Percentiles rank a stretch among this genome's conserved stretches.
Conservation (phyloP, 768 basidiomycete genomes). For the Baorangia bicolor region DNA sequence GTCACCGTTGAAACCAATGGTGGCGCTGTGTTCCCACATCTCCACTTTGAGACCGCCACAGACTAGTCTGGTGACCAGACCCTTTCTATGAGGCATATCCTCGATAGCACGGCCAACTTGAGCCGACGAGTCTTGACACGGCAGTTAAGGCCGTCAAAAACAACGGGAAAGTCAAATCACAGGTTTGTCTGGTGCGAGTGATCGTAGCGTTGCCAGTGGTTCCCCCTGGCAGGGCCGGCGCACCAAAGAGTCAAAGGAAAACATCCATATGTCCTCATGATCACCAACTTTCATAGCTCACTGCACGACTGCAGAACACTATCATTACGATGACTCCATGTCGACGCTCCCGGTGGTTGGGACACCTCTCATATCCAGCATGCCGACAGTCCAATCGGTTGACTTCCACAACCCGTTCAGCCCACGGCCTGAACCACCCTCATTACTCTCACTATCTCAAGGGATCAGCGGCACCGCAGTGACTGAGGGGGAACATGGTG, state of each 20-base stretch:
- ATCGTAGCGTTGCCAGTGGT: too few species aligned
- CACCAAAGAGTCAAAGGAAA: neutral
- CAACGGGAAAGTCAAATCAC: neutral
- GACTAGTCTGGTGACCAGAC: too few species aligned
- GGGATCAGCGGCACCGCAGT: neutral
- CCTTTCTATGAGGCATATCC: too few species aligned
- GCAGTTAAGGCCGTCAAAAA: neutral
- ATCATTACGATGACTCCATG: conserved; percentile 5
- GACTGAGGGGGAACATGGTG: conserved; percentile 10
- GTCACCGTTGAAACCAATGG: neutral
- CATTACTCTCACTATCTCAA: conserved; percentile 22
- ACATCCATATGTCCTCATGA: neutral
- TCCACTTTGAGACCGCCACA: neutral
- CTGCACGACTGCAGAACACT: neutral
- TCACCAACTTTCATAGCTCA: neutral
- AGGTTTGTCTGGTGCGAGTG: neutral
- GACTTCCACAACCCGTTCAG: conserved; percentile 29
- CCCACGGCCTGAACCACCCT: conserved; percentile 25
- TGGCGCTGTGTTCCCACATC: neutral
- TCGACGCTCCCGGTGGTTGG: conserved; percentile 31
- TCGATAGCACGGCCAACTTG: too few species aligned
- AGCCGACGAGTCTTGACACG: neutral
- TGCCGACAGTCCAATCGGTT: conserved; percentile 10
- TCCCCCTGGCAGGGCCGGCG: neutral
- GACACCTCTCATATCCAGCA: conserved; percentile 24